Evolutionary conservation across 768 basidiomycete species (phyloP).

Genomic region (Suillus occidentalis): DNA sequence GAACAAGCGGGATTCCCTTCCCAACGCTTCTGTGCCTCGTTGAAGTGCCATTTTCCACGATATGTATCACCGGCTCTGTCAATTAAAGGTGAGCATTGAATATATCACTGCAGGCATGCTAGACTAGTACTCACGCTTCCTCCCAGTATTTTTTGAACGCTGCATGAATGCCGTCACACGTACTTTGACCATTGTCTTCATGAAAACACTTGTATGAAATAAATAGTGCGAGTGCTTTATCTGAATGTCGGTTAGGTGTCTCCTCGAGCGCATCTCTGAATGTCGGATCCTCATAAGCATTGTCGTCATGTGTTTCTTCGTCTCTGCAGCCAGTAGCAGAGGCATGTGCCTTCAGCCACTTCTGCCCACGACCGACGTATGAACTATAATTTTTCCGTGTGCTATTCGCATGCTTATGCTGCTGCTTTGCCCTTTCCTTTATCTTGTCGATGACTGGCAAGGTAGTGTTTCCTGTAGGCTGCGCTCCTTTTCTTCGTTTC

Average conservation of each 20-base stretch:
- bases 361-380: not conserved
- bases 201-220: conserved; percentile 7
- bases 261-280: not conserved
- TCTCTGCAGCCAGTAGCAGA: not conserved
- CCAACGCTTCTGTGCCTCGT: not conserved
- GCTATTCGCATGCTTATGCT: not conserved
- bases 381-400: not conserved
- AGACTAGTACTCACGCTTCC: not conserved
- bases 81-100: not conserved
- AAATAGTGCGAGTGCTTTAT: conserved; percentile 3
- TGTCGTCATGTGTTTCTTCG: not conserved
- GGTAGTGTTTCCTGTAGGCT: not conserved
- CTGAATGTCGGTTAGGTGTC: not conserved
- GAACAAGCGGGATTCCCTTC: not conserved
- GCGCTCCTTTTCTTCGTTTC: not conserved
- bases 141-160: conserved; percentile 6
- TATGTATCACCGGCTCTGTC: not conserved
- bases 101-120: not conserved
- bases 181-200: conserved; percentile 4
- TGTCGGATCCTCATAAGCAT: not conserved
- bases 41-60: not conserved
- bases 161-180: not conserved
- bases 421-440: not conserved
- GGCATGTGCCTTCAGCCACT: not conserved
- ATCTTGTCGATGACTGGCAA: not conserved